Conservation (phyloP, 2,329 filamentous ascomycete species). For the Diaporthe sp. region DNA sequence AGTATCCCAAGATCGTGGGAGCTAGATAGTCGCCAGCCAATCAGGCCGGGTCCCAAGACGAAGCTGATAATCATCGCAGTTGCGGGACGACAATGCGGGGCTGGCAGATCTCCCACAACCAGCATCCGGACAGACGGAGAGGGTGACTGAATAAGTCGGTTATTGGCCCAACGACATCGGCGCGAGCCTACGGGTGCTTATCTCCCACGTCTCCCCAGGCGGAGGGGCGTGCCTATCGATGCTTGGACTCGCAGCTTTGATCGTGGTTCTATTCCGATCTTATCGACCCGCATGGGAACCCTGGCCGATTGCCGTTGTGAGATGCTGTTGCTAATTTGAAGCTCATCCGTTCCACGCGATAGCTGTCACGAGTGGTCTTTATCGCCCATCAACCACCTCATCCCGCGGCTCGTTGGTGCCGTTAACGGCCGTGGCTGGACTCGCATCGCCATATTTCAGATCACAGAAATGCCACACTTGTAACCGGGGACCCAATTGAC, state of each 20-base stretch:
- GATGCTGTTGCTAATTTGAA: conserved; percentile 34
- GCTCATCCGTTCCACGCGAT: conserved; percentile 25
- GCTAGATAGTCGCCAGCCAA: conserved; percentile 16
- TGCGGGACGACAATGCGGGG: conserved; percentile 34
- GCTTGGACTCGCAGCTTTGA: not conserved
- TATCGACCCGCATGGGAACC: conserved; percentile 26
- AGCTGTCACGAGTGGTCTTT: conserved; percentile 18
- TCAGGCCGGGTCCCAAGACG: conserved; percentile 26
- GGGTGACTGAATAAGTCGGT: conserved; percentile 29
- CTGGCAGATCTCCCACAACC: conserved; percentile 23
- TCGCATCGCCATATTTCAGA: not conserved
- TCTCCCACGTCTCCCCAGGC: conserved; percentile 23
- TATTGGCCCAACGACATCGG: conserved; percentile 36
- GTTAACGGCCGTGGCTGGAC: conserved; percentile 26
- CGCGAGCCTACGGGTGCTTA: conserved; percentile 31
- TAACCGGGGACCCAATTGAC: not conserved
- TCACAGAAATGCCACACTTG: not conserved
- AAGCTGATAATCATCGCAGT: conserved; percentile 31
- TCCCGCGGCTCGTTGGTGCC: conserved; percentile 25
- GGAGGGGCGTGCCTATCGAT: not conserved
- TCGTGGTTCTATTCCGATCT: conserved; percentile 36
- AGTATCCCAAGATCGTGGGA: conserved; percentile 13
- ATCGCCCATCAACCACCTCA: conserved; percentile 18
- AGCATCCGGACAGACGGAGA: conserved; percentile 9
- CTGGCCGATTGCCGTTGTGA: conserved; percentile 2